Evolutionary conservation across 306 rosid species (phyloP).

Genomic region (Malus fusca): DNA sequence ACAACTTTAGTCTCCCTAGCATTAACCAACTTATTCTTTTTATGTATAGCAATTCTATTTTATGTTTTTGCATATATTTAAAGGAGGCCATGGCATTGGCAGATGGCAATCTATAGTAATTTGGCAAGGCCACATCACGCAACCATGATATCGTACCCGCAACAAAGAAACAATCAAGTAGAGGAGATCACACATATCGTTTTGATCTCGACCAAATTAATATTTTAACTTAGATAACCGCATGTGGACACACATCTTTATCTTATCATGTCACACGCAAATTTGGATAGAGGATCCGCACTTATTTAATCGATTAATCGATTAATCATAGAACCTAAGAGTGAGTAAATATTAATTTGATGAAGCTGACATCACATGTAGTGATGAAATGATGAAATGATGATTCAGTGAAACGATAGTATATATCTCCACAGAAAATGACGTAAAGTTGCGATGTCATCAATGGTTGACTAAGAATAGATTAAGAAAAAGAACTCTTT

Average conservation of each 20-base stretch:
- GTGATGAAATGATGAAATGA: background rate
- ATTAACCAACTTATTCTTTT: no score
- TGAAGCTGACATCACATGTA: background rate
- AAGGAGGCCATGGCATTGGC: no score
- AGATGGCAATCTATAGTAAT: background rate
- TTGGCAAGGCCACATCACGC: background rate
- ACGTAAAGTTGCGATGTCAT: conserved; percentile 2
- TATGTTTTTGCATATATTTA: background rate
- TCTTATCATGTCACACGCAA: no score
- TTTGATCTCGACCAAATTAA: no score
- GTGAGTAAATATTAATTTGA: background rate
- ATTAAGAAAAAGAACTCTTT: background rate
- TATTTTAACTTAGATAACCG: no score
- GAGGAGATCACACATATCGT: background rate
- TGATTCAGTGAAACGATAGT: background rate
- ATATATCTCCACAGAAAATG: background rate
- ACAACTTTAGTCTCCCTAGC: accelerated
- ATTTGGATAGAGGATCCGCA: no score
- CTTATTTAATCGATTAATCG: no score
- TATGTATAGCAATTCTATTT: background rate
- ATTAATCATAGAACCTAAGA: no score
- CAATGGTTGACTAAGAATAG: background rate
- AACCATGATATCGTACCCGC: background rate
- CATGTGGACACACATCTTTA: background rate
- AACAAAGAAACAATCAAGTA: background rate